Conservation (phyloP, 495 filamentous ascomycete genomes). For the Poronia punctata region DNA sequence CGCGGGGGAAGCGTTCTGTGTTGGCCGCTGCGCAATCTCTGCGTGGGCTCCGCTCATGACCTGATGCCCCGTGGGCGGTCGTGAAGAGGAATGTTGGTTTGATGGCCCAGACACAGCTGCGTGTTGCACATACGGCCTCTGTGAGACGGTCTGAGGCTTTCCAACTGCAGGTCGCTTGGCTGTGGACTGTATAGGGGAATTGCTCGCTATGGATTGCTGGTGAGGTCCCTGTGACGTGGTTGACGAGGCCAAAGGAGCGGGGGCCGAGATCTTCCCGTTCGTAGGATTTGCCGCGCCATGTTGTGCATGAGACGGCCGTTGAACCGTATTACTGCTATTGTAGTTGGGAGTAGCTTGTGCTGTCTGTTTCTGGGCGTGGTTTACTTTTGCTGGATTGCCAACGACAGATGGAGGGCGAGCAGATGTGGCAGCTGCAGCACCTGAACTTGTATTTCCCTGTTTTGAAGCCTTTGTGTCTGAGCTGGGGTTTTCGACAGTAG, state of each 20-base stretch:
- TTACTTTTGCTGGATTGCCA: neutral
- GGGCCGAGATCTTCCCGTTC: neutral
- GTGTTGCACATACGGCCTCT: constrained; percentile 4
- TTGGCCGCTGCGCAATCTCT: constrained; percentile 7
- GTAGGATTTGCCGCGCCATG: neutral
- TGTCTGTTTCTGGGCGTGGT: neutral
- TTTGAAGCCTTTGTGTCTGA: no score
- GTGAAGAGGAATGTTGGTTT: constrained; percentile 1
- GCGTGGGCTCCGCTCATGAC: neutral
- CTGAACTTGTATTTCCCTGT: no score
- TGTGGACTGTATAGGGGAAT: neutral
- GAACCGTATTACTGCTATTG: neutral
- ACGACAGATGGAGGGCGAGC: neutral
- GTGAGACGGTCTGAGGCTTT: neutral
- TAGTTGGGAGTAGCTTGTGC: neutral
- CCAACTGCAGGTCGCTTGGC: neutral
- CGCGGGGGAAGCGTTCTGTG: constrained; percentile 9
- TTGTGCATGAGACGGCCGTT: neutral
- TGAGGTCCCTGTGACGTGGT: neutral
- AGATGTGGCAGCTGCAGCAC: neutral
- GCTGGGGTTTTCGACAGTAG: no score
- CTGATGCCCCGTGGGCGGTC: constrained; percentile 1
- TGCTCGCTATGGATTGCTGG: neutral
- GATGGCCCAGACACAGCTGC: neutral
- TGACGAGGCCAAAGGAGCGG: neutral